Conservation (phyloP, 2,329 filamentous ascomycete genomes). For the Clonostachys rosea region DNA sequence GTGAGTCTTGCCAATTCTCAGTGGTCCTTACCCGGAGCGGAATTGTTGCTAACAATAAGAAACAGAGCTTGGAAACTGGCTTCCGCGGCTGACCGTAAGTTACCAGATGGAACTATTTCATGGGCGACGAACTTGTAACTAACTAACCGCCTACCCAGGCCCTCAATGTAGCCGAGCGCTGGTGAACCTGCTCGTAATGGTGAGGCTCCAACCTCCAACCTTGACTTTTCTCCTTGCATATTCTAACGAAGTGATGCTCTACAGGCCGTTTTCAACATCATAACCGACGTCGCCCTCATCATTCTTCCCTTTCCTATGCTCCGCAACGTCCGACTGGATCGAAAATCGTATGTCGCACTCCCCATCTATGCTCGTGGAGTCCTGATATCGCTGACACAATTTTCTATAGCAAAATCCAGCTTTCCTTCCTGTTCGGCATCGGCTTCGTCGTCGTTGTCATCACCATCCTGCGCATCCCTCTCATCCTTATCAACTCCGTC, state of each 20-base stretch:
- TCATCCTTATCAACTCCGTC: slow-evolving; percentile 18
- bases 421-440: slow-evolving; percentile 16
- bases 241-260: too few relatives aligned
- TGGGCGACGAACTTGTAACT: too few relatives aligned
- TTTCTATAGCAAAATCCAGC: slow-evolving; percentile 8
- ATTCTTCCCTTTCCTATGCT: slow-evolving; percentile 21
- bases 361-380: too few relatives aligned
- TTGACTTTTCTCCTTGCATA: too few relatives aligned
- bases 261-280: slow-evolving; percentile 16
- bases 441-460: slow-evolving; percentile 16
- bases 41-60: slow-evolving; percentile 6
- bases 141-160: background rate
- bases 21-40: too few relatives aligned
- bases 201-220: too few relatives aligned
- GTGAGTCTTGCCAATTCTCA: background rate
- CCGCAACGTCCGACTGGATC: slow-evolving; percentile 10
- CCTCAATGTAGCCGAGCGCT: slow-evolving; percentile 13
- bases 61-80: slow-evolving; percentile 1
- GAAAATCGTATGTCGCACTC: slow-evolving; percentile 7
- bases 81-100: too few relatives aligned
- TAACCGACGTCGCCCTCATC: slow-evolving; percentile 19
- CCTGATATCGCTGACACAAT: too few relatives aligned
- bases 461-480: slow-evolving; percentile 18
- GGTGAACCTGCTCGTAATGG: slow-evolving; percentile 18
- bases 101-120: too few relatives aligned